Evolutionary conservation across 1,284 basidiomycete species (phyloP).

Genomic region (Wallemia ichthyophaga): DNA sequence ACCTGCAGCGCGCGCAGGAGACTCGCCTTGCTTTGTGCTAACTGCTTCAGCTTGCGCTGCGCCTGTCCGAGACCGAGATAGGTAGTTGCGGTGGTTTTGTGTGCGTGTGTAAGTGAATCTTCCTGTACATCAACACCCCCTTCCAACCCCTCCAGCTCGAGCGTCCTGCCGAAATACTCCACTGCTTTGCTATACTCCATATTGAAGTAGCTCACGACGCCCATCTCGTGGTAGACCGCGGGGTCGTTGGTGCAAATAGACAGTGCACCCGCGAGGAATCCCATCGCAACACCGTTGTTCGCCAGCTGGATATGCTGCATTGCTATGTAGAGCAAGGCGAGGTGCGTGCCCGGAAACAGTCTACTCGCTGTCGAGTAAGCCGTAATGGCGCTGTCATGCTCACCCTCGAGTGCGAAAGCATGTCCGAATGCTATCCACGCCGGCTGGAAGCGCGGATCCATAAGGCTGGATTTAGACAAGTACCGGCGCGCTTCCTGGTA

Average conservation of each 20-base stretch:
- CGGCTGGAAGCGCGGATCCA: slow-evolving; percentile 82
- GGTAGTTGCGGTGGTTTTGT: too few species aligned
- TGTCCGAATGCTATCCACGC: slow-evolving; percentile 96
- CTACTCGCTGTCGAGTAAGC: slow-evolving; percentile 88
- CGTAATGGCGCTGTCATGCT: slow-evolving; percentile 91
- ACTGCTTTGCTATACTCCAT: slow-evolving; percentile 40
- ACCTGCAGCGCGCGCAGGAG: slow-evolving; percentile 50
- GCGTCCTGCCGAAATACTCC: slow-evolving; percentile 34
- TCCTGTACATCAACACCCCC: too few species aligned
- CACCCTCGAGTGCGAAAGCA: slow-evolving; percentile 83
- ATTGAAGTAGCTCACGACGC: slow-evolving; percentile 66
- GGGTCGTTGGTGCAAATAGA: slow-evolving; percentile 60
- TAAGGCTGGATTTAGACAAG: slow-evolving; percentile 84
- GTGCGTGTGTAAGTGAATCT: too few species aligned
- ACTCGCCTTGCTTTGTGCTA: slow-evolving; percentile 32
- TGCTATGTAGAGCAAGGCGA: slow-evolving; percentile 81
- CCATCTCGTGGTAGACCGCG: slow-evolving; percentile 64
- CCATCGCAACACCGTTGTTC: slow-evolving; percentile 49
- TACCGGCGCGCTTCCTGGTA: slow-evolving; percentile 71
- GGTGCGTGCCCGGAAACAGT: slow-evolving; percentile 68
- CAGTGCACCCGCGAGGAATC: slow-evolving; percentile 53
- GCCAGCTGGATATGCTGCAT: slow-evolving; percentile 90
- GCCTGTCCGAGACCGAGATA: slow-evolving; percentile 74
- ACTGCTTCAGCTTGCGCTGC: slow-evolving; percentile 40
- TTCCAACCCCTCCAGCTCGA: slow-evolving; percentile 38